Conservation (phyloP, 805 yeast species). For the Vanderwaltozyma tropicalis region DNA sequence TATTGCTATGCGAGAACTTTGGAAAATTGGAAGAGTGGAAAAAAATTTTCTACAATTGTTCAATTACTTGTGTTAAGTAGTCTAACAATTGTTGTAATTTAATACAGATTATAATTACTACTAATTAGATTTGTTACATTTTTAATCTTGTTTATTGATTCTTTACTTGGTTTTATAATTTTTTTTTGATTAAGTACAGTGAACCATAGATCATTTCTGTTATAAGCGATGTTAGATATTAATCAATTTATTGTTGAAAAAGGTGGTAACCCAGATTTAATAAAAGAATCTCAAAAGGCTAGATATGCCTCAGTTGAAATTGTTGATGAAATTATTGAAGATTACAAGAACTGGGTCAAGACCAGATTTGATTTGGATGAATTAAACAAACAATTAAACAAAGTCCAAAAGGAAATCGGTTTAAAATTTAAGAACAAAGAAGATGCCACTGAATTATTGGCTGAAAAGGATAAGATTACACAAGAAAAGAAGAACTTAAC, state of each 20-base stretch:
- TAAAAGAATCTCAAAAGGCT: constrained; percentile 81
- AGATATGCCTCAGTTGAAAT: constrained; percentile 92
- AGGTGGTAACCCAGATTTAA: constrained; percentile 90
- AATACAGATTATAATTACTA: too few relatives aligned
- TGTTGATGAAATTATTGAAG: constrained; percentile 88
- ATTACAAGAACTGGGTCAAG: constrained; percentile 87
- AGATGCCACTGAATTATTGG: constrained; percentile 77
- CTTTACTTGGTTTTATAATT: too few relatives aligned
- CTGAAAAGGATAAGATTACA: constrained; percentile 66
- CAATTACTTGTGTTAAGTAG: too few relatives aligned
- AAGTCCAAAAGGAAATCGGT: constrained; percentile 88
- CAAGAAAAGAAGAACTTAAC: constrained; percentile 58
- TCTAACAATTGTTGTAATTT: too few relatives aligned
- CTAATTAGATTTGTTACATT: too few relatives aligned
- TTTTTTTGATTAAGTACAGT: too few relatives aligned
- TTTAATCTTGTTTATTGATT: neutral
- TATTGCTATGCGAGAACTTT: too few relatives aligned
- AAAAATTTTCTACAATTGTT: too few relatives aligned
- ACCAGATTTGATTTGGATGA: constrained; percentile 85
- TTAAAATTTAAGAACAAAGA: constrained; percentile 87
- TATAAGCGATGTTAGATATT: constrained; percentile 69
- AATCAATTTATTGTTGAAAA: constrained; percentile 86
- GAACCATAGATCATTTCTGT: neutral
- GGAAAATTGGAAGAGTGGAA: too few relatives aligned
- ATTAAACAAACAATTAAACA: constrained; percentile 77